Base-by-base conservation (phyloP, 108 stramenopile species). In the Craspedostauros australis region DNA sequence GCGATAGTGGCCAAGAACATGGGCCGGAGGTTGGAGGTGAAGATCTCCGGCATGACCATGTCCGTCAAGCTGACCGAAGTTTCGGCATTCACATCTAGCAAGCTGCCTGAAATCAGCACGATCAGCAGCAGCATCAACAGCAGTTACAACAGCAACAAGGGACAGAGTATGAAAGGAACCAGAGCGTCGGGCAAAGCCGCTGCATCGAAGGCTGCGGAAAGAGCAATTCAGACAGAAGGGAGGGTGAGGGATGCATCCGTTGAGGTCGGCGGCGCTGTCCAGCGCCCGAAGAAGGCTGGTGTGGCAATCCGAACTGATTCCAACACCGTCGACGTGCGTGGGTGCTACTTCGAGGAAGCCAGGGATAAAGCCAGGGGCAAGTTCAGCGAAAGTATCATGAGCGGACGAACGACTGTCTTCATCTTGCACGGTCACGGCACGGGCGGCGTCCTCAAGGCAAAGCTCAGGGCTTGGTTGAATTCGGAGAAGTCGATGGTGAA, bases 271-370 rank as follows among this genome's bases (percentile, higher is more conserved):
- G 34, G 16, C 12, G 54, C 11, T 25, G 66, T 52, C 28, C 64
- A 23, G 46, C 20, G 20, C 16, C 32, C 5, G 16, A 15, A 29
- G 44, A 20, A 3, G 20, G 24, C 19, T 64, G 44, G 27, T 34
- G 25, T 60, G 8, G 44, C 65, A 12, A 84, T 92, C 46, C 80
- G 86, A 25, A 85, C 73, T 12, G 68, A 77, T 16, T 64, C 73
- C 20, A 95, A 95, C 68, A 94, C 95, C 16, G 72, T 94, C 28
- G 88, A 95, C 42, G 78, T 86, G 29, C 82, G 88, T 6, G 95
- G 90, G 14, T 72, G 53, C 56, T 81, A 71, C 46, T 71, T 92
- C 53, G 84, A 88, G 39, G 91, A 94, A 56, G 82, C 87, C 23
- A 73, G 72, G 48, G 58, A 68, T 33, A 69, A 79, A 39, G 50